Evolutionary conservation across 306 rosid genomes (phyloP), one percentile per base, ranked within the genome.

Genomic region (Prosopis cineraria): DNA sequence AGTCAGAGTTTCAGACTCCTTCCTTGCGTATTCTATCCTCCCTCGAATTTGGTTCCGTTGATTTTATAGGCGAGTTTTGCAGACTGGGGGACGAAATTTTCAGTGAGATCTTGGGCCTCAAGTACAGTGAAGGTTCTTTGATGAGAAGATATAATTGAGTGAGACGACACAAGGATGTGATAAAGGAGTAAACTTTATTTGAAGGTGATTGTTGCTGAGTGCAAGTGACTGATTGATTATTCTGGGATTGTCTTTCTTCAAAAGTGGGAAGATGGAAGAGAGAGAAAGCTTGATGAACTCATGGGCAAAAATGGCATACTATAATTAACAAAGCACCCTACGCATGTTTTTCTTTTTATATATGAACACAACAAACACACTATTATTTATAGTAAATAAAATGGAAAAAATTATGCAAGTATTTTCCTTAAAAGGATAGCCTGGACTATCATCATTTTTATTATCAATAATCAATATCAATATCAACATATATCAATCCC

Each of bases 41-140:
- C 82, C 27, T 31, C 75, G 50, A 53, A 62, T 55, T 31, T 2
- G 75, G 31, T 20, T 70, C 40, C 43, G 66, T 36, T 70, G 70
- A 75, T 69, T 43, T 79, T 33, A 72, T 17, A 5, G 9, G 44
- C 33, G 70, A 33, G 52, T n/a, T n/a, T 24, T 41, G 41, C 34
- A 22, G 76, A 12, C 9, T 36, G 22, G 29, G 10, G 12, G 40
- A 76, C 31, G 55, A 22, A 31, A 78, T 44, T 55, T 44, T 13
- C 22, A 72, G 83, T 74, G 87, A 80, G 91, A 91, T 85, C 88
- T 63, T 67, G 60, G 71, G 53, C 68, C 62, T 52, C 77, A 48
- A 75, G 65, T 37, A 27, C 76, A 29, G n/a, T 1, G 22, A 36
- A 52, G 48, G 71, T 53, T 55, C 36, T 25, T 72, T 67, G 84